Evolutionary conservation across 257 asterid genomes (phyloP).

Genomic region (Buddleja alternifolia): DNA sequence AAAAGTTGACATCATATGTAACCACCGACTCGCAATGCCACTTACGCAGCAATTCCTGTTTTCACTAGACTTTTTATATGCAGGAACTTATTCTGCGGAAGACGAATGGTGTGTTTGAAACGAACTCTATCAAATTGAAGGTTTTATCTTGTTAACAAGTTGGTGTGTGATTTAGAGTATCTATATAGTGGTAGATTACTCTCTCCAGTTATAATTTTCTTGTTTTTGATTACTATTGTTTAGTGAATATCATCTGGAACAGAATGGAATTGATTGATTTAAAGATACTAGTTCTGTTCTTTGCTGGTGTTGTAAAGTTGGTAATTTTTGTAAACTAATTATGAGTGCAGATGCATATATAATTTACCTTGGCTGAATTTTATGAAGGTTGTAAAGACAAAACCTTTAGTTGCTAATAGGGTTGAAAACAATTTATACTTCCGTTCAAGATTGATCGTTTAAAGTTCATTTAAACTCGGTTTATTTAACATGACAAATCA

Average conservation of each 20-base stretch:
- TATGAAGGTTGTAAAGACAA: neutral
- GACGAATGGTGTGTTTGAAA: conserved; percentile 41
- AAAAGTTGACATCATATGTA: no score
- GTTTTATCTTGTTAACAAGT: neutral
- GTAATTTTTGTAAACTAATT: neutral
- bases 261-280: neutral
- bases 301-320: neutral
- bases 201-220: neutral
- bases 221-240: neutral
- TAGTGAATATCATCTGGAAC: no score
- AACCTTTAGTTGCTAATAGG: neutral
- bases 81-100: conserved; percentile 56
- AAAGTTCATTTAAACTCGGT: no score
- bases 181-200: neutral
- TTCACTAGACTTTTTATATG: conserved; percentile 21
- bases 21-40: no score
- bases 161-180: neutral
- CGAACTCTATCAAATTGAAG: conserved; percentile 11
- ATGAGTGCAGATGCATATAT: neutral
- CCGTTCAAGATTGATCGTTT: no score
- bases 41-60: no score
- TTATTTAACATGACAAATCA: no score
- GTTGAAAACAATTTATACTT: no score
- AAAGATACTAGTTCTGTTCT: neutral
- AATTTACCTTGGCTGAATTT: no score